Evolutionary conservation across 768 basidiomycete species (phyloP).

Genomic region (Leccinum truebloodii): DNA sequence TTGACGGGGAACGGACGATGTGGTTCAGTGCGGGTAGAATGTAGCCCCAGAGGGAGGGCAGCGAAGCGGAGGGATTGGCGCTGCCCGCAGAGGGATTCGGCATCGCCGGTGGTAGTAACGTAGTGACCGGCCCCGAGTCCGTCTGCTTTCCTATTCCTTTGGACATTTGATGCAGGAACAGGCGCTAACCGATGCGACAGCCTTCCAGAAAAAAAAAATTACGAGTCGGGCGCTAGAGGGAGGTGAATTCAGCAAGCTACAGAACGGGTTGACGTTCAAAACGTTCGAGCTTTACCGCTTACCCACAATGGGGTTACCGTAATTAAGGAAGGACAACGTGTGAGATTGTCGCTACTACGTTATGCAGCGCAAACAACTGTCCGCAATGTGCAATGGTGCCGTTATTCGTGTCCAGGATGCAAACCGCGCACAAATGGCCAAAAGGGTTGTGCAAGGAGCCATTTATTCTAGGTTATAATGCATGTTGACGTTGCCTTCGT

Average conservation of each 20-base stretch:
- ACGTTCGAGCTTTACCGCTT: background rate
- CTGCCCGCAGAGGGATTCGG: slow-evolving; percentile 61
- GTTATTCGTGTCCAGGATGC: no score
- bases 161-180: slow-evolving; percentile 24
- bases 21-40: slow-evolving; percentile 74
- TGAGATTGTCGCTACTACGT: slow-evolving; percentile 5
- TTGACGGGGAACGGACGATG: slow-evolving; percentile 69
- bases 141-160: slow-evolving; percentile 33
- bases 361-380: slow-evolving; percentile 2
- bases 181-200: background rate
- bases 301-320: slow-evolving; percentile 2
- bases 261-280: background rate
- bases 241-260: slow-evolving; percentile 9
- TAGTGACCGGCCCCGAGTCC: slow-evolving; percentile 10
- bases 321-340: slow-evolving; percentile 12
- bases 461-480: background rate
- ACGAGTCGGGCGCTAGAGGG: slow-evolving; percentile 7
- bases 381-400: no score
- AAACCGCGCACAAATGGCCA: no score
- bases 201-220: background rate
- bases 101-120: slow-evolving; percentile 36
- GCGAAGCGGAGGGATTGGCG: slow-evolving; percentile 72
- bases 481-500: background rate
- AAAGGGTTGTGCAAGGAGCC: background rate
- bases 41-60: slow-evolving; percentile 74